Conservation (phyloP, 192 early-diverging fungal genomes). For the Mortierella antarctica region DNA sequence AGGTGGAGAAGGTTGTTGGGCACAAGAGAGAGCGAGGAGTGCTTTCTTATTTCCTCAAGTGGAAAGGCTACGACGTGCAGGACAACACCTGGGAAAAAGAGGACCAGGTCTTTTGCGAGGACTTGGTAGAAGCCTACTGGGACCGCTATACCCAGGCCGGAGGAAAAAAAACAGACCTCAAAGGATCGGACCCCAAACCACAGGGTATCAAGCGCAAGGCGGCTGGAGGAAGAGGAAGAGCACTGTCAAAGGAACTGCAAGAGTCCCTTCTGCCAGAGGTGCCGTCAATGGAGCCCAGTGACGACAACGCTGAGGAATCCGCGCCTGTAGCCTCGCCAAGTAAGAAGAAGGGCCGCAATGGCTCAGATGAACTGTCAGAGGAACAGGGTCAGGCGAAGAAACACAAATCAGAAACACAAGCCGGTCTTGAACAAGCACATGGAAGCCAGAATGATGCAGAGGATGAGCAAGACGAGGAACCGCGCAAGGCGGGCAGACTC, state of each 20-base stretch:
- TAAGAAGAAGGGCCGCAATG: constrained; percentile 1
- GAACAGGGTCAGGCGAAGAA: constrained; percentile 1
- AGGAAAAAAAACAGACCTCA: constrained; percentile 16
- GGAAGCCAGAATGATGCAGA: too few species aligned
- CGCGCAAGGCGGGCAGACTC: constrained; percentile 1
- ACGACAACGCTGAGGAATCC: neutral
- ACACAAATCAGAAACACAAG: neutral
- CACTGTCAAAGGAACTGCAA: neutral
- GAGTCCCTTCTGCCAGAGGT: neutral
- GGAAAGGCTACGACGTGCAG: constrained; percentile 38
- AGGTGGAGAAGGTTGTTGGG: constrained; percentile 40
- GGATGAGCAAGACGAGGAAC: neutral
- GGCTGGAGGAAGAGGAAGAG: neutral
- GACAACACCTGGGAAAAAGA: constrained; percentile 54
- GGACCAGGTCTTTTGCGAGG: constrained; percentile 7
- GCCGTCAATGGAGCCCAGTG: neutral
- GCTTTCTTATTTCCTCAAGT: constrained; percentile 42
- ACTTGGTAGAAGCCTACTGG: constrained; percentile 34
- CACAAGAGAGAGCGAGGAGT: constrained; percentile 7
- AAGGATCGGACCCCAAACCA: constrained; percentile 13
- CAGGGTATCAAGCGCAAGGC: neutral
- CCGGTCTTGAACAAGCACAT: too few species aligned
- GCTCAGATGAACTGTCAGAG: neutral
- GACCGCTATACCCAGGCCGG: constrained; percentile 10
- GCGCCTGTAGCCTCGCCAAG: neutral